phyloP scores from a whole-genome alignment of 2,329 filamentous ascomycete genomes.

The Colletotrichum ledebouriae region DNA sequence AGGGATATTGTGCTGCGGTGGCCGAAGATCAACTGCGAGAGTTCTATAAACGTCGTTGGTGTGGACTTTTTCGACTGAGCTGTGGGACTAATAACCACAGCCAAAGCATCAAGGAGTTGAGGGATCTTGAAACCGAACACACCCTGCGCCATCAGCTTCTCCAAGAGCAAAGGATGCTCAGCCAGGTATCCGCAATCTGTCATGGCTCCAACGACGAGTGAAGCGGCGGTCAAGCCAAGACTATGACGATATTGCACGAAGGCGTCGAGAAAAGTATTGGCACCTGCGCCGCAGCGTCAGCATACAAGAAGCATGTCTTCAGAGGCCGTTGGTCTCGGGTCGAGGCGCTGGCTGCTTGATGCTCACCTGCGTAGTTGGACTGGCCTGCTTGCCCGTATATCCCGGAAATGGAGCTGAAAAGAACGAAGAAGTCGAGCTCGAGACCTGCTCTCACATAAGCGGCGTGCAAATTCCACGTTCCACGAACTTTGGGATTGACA shows the following conservation, averaged over 20 bases:
- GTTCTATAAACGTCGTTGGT: constrained; percentile 42
- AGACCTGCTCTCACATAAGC: constrained; percentile 42
- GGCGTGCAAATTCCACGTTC: constrained; percentile 54
- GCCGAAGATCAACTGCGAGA: constrained; percentile 12
- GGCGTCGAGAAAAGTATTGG: constrained; percentile 56
- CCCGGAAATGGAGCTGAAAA: constrained; percentile 48
- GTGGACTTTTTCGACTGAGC: neutral
- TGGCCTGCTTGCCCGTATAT: constrained; percentile 53
- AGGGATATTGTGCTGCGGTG: constrained; percentile 38
- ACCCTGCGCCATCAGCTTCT: constrained; percentile 27
- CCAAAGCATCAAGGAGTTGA: constrained; percentile 37
- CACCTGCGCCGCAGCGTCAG: too few relatives aligned
- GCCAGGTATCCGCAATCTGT: constrained; percentile 54
- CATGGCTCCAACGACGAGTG: constrained; percentile 54
- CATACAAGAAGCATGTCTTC: too few relatives aligned
- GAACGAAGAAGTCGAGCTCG: constrained; percentile 49
- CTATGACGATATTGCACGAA: constrained; percentile 53
- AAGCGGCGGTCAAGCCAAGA: constrained; percentile 52
- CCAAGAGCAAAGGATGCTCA: constrained; percentile 38
- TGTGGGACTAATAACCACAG: constrained; percentile 16
- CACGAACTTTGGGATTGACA: constrained; percentile 50
- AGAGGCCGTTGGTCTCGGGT: too few relatives aligned
- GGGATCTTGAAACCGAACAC: constrained; percentile 37
- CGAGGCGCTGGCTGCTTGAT: too few relatives aligned
- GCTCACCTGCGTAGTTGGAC: constrained; percentile 55